These are phyloP conservation scores for Trichoderma polysporum DNA, from an alignment of 2,329 filamentous ascomycete species.

Conservation along the genomic window DNA sequence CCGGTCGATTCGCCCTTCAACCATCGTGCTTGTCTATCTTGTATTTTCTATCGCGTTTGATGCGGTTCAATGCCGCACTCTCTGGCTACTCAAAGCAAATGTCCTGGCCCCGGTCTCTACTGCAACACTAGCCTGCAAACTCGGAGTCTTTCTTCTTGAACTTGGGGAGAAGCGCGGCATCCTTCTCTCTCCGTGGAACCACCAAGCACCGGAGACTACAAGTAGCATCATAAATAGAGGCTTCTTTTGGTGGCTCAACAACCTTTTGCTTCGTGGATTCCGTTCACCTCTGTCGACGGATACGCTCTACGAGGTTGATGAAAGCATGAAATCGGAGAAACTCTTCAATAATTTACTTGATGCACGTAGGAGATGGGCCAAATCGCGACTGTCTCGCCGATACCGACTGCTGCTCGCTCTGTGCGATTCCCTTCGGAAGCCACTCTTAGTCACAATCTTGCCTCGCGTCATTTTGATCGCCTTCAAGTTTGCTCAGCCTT, in stretches of 20 bases:
- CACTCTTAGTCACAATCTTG: too few species aligned
- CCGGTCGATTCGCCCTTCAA: slow-evolving; percentile 34
- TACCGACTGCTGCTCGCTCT: too few species aligned
- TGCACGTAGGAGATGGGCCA: background rate
- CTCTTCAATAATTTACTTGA: background rate
- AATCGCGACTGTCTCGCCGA: too few species aligned
- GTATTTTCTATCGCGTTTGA: slow-evolving; percentile 35
- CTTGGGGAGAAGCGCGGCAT: slow-evolving; percentile 31
- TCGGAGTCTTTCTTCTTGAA: slow-evolving; percentile 33
- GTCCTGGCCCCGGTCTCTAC: background rate
- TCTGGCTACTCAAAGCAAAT: slow-evolving; percentile 27
- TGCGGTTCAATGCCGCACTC: slow-evolving; percentile 32
- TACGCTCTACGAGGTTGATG: slow-evolving; percentile 26
- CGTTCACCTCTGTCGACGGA: too few species aligned
- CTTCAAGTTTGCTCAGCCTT: slow-evolving; percentile 39
- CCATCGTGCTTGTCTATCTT: slow-evolving; percentile 33
- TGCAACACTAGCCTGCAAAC: slow-evolving; percentile 26
- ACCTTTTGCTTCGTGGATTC: slow-evolving; percentile 31
- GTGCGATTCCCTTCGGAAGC: too few species aligned
- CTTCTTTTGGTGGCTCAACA: slow-evolving; percentile 37
- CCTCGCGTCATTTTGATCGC: background rate
- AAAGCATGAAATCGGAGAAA: too few species aligned
- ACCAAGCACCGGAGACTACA: slow-evolving; percentile 33
- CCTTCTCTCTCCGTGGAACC: slow-evolving; percentile 24
- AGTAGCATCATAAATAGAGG: slow-evolving; percentile 33